Base-by-base conservation (phyloP, 768 basidiomycete species). In the Lactarius deliciosus region DNA sequence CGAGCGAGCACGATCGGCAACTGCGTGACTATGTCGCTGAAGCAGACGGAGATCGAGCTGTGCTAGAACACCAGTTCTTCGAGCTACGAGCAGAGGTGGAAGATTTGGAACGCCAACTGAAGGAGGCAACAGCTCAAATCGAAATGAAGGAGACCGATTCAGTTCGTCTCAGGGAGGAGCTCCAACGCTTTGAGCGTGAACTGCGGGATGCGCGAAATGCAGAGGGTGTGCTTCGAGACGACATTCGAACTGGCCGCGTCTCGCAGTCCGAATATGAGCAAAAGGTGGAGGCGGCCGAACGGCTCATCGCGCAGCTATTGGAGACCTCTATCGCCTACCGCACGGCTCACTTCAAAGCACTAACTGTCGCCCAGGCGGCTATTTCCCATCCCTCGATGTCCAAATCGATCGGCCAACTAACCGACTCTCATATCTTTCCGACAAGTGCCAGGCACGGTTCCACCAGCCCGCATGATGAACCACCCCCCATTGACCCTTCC, bases 11-110 rank as follows among this genome's bases (percentile, higher is more conserved):
- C 64, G 87, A 89, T 65, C 78, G 83, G 40, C 76, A 81, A 54
- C 86, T 97, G 68, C 85, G 93, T 1, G 94, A 97, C 74, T 91
- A 95, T 72, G 89, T 91, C 63, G 91, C 91, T 3, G 96, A 98
- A 76, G 92, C 94, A 16, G 94, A 97, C 72, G 92, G 94, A 1
- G 95, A 98, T 75, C 85, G 94, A 9, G 94, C 95, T 0, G 93
- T 96, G 16, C 80, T 97, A 56, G 94, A 97, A 76, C 87, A 95
- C 59, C 91, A 94, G 75, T 88, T 91, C 74, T 86, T 84, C 47
- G 91, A 92, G 73, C 78, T 92, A 43, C 83, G 84, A 69, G 85
- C 85, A 1, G 80, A 81, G 9, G 77, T 89, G 59, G 90, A 89
- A 63, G 80, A 83, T 64, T 79, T 82, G 16, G 83, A 86, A 61